Conservation (phyloP, 129 eudicot species). For the Deinandra increscens region DNA sequence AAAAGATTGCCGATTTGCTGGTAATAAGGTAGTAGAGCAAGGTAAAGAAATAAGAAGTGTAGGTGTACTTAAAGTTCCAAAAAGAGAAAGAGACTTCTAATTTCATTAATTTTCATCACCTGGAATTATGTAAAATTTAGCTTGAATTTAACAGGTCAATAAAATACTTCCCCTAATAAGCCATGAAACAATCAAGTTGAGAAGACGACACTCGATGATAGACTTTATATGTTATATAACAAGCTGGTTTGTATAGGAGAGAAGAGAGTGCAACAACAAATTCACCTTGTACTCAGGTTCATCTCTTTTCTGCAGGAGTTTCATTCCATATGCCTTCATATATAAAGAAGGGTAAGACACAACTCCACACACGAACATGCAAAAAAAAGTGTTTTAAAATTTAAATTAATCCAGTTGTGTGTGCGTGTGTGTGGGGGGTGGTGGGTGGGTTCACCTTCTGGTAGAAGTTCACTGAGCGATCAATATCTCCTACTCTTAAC, state of each 20-base stretch:
- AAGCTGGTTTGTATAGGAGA: constrained; percentile 1
- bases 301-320: constrained; percentile 68
- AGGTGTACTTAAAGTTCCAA: too few species aligned
- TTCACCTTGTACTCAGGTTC: constrained; percentile 79
- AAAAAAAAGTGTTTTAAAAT: neutral
- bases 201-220: too few species aligned
- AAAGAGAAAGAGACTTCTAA: too few species aligned
- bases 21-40: neutral
- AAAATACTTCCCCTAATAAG: neutral
- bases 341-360: constrained; percentile 7
- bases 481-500: constrained; percentile 92
- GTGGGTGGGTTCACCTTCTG: constrained; percentile 63
- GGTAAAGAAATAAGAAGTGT: neutral
- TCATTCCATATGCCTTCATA: constrained; percentile 89
- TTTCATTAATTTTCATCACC: too few species aligned
- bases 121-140: too few species aligned
- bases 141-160: too few species aligned
- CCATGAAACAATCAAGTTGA: neutral
- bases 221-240: neutral
- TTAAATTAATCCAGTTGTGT: neutral
- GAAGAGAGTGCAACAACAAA: neutral
- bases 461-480: constrained; percentile 70
- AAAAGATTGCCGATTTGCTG: neutral
- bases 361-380: neutral
- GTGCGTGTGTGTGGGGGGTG: neutral